phyloP scores from a whole-genome alignment of 805 yeast genomes.

The Saturnispora gosingensis region DNA sequence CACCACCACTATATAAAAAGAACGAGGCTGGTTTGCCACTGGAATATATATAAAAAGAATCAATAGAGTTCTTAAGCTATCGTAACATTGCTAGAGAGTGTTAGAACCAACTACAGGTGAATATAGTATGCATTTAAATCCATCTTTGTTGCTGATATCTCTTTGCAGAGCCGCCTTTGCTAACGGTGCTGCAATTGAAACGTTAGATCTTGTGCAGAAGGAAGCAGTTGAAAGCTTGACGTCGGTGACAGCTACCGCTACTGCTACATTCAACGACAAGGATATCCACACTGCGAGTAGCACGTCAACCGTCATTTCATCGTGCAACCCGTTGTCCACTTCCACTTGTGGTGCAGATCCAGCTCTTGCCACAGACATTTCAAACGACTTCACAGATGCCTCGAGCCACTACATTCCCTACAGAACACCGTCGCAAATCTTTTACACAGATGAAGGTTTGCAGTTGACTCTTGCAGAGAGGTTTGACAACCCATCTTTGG shows the following conservation, averaged over 20 bases:
- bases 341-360: conserved; percentile 33
- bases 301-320: conserved; percentile 13
- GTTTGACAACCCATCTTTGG: conserved; percentile 70
- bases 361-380: conserved; percentile 52
- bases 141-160: not conserved
- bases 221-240: not conserved
- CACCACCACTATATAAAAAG: not conserved
- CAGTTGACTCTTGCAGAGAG: conserved; percentile 48
- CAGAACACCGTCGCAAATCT: conserved; percentile 36
- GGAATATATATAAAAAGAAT: not conserved
- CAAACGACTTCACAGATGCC: conserved; percentile 40
- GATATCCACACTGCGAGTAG: conserved; percentile 7
- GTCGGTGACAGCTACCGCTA: not conserved
- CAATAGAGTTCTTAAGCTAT: not conserved
- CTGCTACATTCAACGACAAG: not conserved
- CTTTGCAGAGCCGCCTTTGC: not conserved
- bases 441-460: conserved; percentile 49
- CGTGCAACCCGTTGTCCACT: conserved; percentile 27
- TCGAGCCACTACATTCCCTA: conserved; percentile 36
- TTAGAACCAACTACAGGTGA: not conserved
- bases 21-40: not conserved
- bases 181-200: not conserved
- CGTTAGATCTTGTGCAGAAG: not conserved
- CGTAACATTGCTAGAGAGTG: not conserved
- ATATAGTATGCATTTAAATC: not conserved